Evolutionary conservation across 1,139 yeast species (phyloP).

Genomic region (Scheffersomyces segobiensis): DNA sequence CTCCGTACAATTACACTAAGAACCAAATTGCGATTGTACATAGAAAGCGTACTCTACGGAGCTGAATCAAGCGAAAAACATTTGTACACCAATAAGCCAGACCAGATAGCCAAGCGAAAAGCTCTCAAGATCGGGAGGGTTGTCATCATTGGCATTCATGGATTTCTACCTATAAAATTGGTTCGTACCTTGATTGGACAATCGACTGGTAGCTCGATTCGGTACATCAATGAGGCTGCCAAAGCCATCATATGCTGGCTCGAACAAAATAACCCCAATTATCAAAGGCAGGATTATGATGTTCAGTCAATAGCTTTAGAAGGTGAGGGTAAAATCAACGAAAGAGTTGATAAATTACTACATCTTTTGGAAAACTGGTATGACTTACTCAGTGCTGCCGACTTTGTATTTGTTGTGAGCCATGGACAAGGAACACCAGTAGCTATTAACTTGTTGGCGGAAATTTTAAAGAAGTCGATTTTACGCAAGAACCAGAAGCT

Average conservation of each 20-base stretch:
- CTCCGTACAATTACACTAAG: constrained; percentile 38
- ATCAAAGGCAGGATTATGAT: constrained; percentile 20
- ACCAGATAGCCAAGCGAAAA: constrained; percentile 17
- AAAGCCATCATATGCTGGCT: constrained; percentile 44
- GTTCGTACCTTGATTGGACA: constrained; percentile 48
- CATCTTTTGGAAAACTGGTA: constrained; percentile 47
- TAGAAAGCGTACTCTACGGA: constrained; percentile 31
- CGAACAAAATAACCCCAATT: constrained; percentile 20
- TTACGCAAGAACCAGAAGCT: constrained; percentile 20
- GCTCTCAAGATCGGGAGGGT: constrained; percentile 28
- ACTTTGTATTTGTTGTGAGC: constrained; percentile 45
- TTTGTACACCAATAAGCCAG: constrained; percentile 25
- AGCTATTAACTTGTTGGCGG: constrained; percentile 43
- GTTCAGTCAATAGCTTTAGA: constrained; percentile 54
- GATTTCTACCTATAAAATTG: constrained; percentile 54
- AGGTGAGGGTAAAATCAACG: constrained; percentile 50
- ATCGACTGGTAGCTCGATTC: constrained; percentile 44
- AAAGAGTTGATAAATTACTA: constrained; percentile 37
- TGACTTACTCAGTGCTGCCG: constrained; percentile 33
- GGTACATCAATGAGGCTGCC: constrained; percentile 35
- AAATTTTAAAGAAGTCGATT: constrained; percentile 19
- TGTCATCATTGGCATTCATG: constrained; percentile 51
- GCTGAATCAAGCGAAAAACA: constrained; percentile 33
- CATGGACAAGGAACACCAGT: constrained; percentile 50
- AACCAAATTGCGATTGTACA: constrained; percentile 41